Evolutionary conservation across 176 grass and related monocot species (phyloP), one percentile per base, ranked within the genome.

Genomic region (Olyra latifolia): DNA sequence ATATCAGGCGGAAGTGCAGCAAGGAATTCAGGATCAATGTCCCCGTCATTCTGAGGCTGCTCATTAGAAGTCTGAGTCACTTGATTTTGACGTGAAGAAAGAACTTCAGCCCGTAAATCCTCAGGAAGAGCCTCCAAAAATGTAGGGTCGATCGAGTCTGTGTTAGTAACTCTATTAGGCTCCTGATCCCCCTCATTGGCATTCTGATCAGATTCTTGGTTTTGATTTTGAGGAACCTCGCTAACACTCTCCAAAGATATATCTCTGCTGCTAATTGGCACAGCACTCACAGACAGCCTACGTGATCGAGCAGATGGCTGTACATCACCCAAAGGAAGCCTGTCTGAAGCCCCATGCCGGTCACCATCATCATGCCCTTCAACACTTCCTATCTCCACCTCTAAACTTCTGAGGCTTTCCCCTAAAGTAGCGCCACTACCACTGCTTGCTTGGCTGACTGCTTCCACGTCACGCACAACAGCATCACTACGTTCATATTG

Each of bases 21-120:
- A 71, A 99, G 90, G 81, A 99, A 99, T 81, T 99, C 97, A 79
- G 97, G 97, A 91, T 99, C 96, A 81, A 99, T 99, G 62, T 99
- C 96, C 8, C 72, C 91, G 79, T 96, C 93, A 82, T 68, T 85
- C 55, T 99, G 93, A 77, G 84, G 71, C 59, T 72, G 93, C 66
- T 99, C 97, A 78, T 66, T 82, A 74, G 91, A 99, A 80, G 90
- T 59, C 25, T 93, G 93, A 54, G 78, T 77, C 30, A 85, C 97
- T 81, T 99, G 93, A 89, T 99, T 93, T 84, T 99, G 97, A 66
- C 91, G 90, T 79, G 97, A 95, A 73, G 90, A 93, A 88, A 99
- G 88, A 49, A 99, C 93, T 86, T 99, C 97, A 66, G 93, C 93
- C 58, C 93, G 83, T 72, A 99, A 86, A 22, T 99, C 97, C 61